Percentiles rank a stretch among this genome's conserved stretches.
Evolutionary conservation across 306 rosid genomes (phyloP).

Genomic region (Inga oerstediana): DNA sequence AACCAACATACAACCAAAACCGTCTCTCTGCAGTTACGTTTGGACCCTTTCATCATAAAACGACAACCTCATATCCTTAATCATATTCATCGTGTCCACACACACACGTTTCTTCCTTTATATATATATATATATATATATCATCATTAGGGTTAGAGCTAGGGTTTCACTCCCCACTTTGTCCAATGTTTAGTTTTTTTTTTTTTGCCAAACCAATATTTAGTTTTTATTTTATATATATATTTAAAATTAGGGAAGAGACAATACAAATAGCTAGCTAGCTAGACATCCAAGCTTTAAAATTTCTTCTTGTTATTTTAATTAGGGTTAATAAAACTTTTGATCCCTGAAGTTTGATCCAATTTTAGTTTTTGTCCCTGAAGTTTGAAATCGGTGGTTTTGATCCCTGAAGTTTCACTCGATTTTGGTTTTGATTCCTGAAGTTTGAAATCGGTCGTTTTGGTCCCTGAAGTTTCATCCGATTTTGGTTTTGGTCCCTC

Average conservation of each 20-base stretch:
- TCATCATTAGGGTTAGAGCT: not conserved
- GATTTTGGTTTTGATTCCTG: too few relatives aligned
- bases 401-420: too few relatives aligned
- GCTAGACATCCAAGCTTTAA: slow-evolving; percentile 9
- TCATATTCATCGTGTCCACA: slow-evolving; percentile 20
- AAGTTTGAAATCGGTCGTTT: too few relatives aligned
- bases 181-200: too few relatives aligned
- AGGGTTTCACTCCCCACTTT: not conserved
- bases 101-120: slow-evolving; percentile 15
- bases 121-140: not conserved
- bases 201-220: not conserved
- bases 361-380: too few relatives aligned
- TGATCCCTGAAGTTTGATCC: too few relatives aligned
- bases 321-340: too few relatives aligned
- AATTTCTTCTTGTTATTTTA: slow-evolving; percentile 14
- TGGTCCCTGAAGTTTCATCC: too few relatives aligned
- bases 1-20: slow-evolving; percentile 50
- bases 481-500: too few relatives aligned
- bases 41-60: slow-evolving; percentile 39
- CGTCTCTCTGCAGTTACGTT: slow-evolving; percentile 41
- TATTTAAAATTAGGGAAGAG: not conserved
- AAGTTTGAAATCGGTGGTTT: too few relatives aligned
- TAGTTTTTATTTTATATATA: not conserved
- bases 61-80: not conserved
- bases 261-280: not conserved